Conservation (phyloP, 2,329 filamentous ascomycete species). For the Zarea fungicola region DNA sequence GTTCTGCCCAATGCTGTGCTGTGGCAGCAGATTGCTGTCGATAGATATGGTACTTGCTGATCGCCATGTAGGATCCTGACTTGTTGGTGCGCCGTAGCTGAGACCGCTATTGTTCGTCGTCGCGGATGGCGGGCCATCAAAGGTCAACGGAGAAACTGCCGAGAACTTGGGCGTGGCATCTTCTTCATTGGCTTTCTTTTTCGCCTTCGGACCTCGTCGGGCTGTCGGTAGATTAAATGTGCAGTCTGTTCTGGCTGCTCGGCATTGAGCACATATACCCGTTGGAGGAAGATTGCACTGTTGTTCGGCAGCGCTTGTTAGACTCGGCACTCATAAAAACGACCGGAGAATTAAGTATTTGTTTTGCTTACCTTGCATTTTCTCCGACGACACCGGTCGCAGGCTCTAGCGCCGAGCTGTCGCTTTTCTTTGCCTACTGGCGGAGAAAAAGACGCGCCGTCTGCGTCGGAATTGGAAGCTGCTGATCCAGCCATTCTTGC, state of each 20-base stretch:
- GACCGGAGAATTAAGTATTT: not conserved
- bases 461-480: conserved; percentile 2
- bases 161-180: not conserved
- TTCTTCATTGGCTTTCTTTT: conserved; percentile 3
- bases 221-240: conserved; percentile 34
- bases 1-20: not conserved
- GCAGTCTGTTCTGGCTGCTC: conserved; percentile 27
- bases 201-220: conserved; percentile 34
- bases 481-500: conserved; percentile 6
- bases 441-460: conserved; percentile 15
- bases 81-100: not conserved
- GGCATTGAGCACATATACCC: conserved; percentile 28
- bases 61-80: not conserved
- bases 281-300: conserved; percentile 25
- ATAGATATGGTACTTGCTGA: not conserved
- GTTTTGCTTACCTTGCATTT: conserved; percentile 29
- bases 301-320: not conserved
- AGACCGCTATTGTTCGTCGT: not conserved
- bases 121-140: not conserved
- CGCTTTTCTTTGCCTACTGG: conserved; percentile 16
- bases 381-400: conserved; percentile 32
- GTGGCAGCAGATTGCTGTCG: not conserved
- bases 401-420: conserved; percentile 24
- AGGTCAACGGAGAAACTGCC: not conserved
- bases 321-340: not conserved